Percentiles rank a stretch among this genome's conserved stretches.
These are phyloP conservation scores for Metschnikowia arizonensis DNA, from an alignment of 805 yeast genomes.

Conservation along the genomic window DNA sequence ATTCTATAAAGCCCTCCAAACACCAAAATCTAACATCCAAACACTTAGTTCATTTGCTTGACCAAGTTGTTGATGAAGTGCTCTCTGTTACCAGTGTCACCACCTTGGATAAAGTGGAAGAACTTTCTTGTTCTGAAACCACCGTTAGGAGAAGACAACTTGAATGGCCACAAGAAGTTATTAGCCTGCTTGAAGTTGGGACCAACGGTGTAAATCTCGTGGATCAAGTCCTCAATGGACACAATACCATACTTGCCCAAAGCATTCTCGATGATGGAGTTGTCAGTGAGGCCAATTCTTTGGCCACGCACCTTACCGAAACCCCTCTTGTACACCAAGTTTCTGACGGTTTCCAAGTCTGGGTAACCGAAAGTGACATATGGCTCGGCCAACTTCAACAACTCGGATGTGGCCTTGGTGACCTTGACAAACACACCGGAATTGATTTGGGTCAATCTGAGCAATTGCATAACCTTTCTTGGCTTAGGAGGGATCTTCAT, in stretches of 20 bases:
- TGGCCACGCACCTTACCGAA: constrained; percentile 95
- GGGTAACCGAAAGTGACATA: constrained; percentile 98
- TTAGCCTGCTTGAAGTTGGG: constrained; percentile 98
- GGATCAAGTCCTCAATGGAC: constrained; percentile 90
- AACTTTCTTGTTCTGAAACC: constrained; percentile 98
- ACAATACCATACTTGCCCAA: constrained; percentile 91
- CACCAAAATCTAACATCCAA: constrained; percentile 4
- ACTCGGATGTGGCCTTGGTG: constrained; percentile 93
- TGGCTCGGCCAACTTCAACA: constrained; percentile 91
- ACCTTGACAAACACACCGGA: constrained; percentile 92
- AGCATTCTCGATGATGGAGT: constrained; percentile 80
- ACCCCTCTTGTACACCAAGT: constrained; percentile 96
- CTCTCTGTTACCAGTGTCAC: constrained; percentile 98
- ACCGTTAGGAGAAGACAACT: constrained; percentile 93
- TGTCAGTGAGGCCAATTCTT: constrained; percentile 86
- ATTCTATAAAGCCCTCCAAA: constrained; percentile 7
- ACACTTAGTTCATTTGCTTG: constrained; percentile 82
- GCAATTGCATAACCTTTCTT: constrained; percentile 94
- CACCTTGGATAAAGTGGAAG: constrained; percentile 97
- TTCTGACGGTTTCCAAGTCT: constrained; percentile 84
- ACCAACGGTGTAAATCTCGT: constrained; percentile 94
- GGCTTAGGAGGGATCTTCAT: constrained; percentile 98
- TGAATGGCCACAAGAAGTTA: constrained; percentile 98
- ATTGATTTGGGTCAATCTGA: constrained; percentile 91
- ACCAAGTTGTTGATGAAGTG: constrained; percentile 90